phyloP scores from a whole-genome alignment of 371 early-diverging fungal genomes.

The Gilbertella persicaria region DNA sequence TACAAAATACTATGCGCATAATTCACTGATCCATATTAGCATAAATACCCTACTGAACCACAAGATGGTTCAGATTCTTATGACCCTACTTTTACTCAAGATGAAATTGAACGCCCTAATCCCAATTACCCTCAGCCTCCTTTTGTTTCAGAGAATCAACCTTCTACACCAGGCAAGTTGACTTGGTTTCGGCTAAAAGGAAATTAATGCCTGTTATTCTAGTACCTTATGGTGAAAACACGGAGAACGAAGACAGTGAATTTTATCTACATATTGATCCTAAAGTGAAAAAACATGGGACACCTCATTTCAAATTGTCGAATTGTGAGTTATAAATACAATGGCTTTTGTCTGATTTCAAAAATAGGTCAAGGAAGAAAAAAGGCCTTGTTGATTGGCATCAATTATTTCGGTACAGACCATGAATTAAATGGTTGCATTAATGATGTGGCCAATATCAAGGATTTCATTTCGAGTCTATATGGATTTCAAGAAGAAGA shows the following conservation, averaged over 20 bases:
- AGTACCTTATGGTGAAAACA: constrained; percentile 25
- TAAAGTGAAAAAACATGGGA: constrained; percentile 14
- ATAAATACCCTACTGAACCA: constrained; percentile 5
- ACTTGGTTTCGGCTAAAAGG: constrained; percentile 8
- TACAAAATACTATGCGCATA: too few species aligned
- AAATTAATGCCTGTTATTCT: not conserved
- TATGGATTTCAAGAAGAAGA: constrained; percentile 70
- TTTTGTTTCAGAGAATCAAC: constrained; percentile 23
- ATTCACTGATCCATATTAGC: not conserved
- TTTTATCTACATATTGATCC: constrained; percentile 39
- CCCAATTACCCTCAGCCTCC: constrained; percentile 33
- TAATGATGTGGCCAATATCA: constrained; percentile 90
- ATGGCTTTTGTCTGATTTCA: not conserved
- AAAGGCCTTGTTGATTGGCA: constrained; percentile 88
- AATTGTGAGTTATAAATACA: constrained; percentile 47
- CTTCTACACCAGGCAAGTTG: constrained; percentile 24
- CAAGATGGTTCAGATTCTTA: constrained; percentile 14
- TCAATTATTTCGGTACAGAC: constrained; percentile 82
- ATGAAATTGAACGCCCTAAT: constrained; percentile 13
- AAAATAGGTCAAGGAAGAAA: constrained; percentile 59
- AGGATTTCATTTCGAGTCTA: constrained; percentile 62
- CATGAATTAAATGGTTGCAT: constrained; percentile 79
- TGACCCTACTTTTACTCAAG: constrained; percentile 19
- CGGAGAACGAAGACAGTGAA: constrained; percentile 8
- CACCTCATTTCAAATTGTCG: constrained; percentile 56